Conservation (phyloP, 73 alveolate genomes). For the Paramecium sonneborni region DNA sequence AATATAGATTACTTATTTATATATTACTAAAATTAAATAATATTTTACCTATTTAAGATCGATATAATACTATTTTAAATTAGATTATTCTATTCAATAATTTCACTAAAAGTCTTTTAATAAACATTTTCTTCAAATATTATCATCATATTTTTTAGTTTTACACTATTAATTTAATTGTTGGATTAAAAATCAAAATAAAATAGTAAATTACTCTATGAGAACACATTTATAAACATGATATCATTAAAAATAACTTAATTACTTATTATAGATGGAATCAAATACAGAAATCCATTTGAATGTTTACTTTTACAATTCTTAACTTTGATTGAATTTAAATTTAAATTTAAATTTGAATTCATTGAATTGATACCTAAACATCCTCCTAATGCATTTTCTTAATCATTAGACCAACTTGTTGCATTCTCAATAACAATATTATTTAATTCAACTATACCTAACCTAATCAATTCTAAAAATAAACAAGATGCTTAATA, state of each 20-base stretch:
- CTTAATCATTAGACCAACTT: not conserved
- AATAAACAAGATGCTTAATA: not conserved
- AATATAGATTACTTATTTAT: not conserved
- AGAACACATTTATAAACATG: not conserved
- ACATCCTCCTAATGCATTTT: not conserved
- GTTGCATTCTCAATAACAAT: not conserved
- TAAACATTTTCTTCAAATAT: not conserved
- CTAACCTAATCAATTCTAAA: not conserved
- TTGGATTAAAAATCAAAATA: not conserved
- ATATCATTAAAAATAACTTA: not conserved
- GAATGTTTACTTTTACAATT: not conserved
- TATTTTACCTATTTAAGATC: not conserved
- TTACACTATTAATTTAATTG: not conserved
- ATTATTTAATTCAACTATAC: not conserved
- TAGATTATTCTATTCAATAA: not conserved
- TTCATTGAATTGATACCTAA: not conserved
- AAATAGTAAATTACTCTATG: not conserved
- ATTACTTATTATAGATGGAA: not conserved
- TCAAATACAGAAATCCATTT: not conserved
- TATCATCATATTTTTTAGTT: not conserved
- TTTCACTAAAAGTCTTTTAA: not conserved
- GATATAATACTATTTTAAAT: not conserved
- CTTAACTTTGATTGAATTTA: not conserved
- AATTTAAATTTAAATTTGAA: not conserved
- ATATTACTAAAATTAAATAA: not conserved